Conservation (phyloP, 2,329 filamentous ascomycete species). For the Didymella lethalis region DNA sequence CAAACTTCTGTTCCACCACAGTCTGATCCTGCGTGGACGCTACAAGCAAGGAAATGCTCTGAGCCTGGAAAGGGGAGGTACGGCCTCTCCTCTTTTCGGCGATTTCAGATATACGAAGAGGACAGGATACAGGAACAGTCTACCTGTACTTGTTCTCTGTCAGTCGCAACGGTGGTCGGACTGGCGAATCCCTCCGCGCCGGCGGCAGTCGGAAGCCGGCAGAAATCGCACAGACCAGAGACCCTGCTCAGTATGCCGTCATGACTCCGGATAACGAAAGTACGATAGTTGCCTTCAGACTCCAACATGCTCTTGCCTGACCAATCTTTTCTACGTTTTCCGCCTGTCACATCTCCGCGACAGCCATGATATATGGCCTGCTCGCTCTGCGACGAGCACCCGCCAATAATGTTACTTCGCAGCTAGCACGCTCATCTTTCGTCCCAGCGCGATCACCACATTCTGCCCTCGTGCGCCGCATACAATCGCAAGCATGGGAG, state of each 20-base stretch:
- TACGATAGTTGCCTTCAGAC: conserved; percentile 10
- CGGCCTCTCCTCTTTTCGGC: too few relatives aligned
- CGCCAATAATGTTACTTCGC: conserved; percentile 29
- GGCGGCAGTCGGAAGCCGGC: conserved; percentile 20
- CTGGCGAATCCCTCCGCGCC: not conserved
- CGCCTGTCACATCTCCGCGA: conserved; percentile 10
- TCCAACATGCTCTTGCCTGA: conserved; percentile 11
- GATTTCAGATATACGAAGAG: too few relatives aligned
- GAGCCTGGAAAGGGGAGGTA: too few relatives aligned
- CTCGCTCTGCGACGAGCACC: conserved; percentile 44
- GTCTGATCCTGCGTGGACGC: too few relatives aligned
- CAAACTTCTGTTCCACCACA: too few relatives aligned
- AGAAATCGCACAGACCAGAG: conserved; percentile 10
- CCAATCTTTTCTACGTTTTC: not conserved
- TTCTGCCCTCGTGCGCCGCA: conserved; percentile 34
- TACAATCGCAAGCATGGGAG: conserved; percentile 51
- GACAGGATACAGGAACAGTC: not conserved
- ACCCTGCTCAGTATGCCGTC: conserved; percentile 33
- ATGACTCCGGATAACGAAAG: conserved; percentile 29
- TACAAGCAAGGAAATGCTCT: too few relatives aligned
- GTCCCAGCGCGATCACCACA: conserved; percentile 24
- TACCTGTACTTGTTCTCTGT: not conserved
- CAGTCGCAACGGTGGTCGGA: not conserved
- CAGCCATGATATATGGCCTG: conserved; percentile 52
- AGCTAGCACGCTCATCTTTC: conserved; percentile 31